Conservation (phyloP, 768 basidiomycete species). For the Termitomyces sp. region DNA sequence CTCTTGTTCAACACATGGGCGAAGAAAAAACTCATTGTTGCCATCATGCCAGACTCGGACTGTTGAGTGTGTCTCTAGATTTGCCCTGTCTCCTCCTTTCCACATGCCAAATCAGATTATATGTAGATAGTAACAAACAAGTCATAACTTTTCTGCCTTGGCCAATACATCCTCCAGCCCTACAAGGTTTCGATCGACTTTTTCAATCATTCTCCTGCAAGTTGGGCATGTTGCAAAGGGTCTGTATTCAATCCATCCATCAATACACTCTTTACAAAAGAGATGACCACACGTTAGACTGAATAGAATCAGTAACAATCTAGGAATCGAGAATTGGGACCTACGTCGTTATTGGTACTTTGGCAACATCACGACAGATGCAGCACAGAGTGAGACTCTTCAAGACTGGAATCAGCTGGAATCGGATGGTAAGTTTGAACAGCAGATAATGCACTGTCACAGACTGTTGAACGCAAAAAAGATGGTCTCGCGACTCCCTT, state of each 20-base stretch:
- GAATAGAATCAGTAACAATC: not conserved
- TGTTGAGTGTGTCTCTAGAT: too few relatives aligned
- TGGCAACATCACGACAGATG: not conserved
- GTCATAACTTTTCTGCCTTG: slow-evolving; percentile 1
- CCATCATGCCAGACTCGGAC: too few relatives aligned
- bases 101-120: too few relatives aligned
- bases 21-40: too few relatives aligned
- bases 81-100: too few relatives aligned
- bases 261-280: not conserved
- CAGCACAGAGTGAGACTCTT: not conserved
- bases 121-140: too few relatives aligned
- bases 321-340: not conserved
- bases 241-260: not conserved
- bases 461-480: too few relatives aligned
- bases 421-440: too few relatives aligned
- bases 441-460: too few relatives aligned
- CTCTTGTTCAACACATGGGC: too few relatives aligned
- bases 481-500: too few relatives aligned
- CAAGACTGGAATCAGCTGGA: not conserved
- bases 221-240: not conserved
- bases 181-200: not conserved
- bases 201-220: not conserved
- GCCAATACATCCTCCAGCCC: not conserved
- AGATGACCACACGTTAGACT: not conserved
- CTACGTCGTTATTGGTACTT: not conserved